These are phyloP conservation scores for Starmerella floricola DNA, from an alignment of 805 yeast species.

Conservation along the genomic window DNA sequence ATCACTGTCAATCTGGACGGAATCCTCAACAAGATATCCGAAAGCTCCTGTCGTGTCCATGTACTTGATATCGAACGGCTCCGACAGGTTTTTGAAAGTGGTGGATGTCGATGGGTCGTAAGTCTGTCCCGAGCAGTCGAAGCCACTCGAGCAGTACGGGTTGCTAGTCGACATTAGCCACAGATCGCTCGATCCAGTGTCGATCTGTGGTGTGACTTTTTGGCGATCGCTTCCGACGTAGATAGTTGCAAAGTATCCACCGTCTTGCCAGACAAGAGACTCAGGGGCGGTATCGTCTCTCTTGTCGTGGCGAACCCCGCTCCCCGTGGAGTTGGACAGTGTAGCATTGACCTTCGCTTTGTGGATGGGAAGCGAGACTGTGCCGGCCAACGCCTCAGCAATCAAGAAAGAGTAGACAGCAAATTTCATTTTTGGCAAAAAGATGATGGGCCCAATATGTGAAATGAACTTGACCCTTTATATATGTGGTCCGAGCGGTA, in stretches of 20 bases:
- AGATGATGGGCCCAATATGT: no score
- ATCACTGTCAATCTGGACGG: slow-evolving; percentile 37
- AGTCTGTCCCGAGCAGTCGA: slow-evolving; percentile 20
- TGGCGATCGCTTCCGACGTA: slow-evolving; percentile 47
- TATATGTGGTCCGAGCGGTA: no score
- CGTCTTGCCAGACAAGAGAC: no score
- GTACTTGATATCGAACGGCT: slow-evolving; percentile 31
- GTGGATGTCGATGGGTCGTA: slow-evolving; percentile 23
- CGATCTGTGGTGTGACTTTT: slow-evolving; percentile 41
- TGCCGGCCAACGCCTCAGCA: no score
- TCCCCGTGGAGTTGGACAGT: no score
- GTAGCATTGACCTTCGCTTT: no score
- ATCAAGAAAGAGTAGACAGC: no score
- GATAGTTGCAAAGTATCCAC: slow-evolving; percentile 25
- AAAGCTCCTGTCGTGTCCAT: slow-evolving; percentile 36
- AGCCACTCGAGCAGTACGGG: slow-evolving; percentile 5
- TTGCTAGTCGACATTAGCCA: slow-evolving; percentile 35
- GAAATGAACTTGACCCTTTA: no score
- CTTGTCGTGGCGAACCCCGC: no score
- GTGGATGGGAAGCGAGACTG: no score
- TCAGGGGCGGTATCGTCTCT: no score
- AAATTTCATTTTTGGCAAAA: no score
- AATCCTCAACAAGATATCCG: slow-evolving; percentile 46
- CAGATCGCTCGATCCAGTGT: slow-evolving; percentile 60
- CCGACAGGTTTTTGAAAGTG: slow-evolving; percentile 19